Evolutionary conservation across 1,139 yeast genomes (phyloP).

Genomic region (Kluyveromyces marxianus): DNA sequence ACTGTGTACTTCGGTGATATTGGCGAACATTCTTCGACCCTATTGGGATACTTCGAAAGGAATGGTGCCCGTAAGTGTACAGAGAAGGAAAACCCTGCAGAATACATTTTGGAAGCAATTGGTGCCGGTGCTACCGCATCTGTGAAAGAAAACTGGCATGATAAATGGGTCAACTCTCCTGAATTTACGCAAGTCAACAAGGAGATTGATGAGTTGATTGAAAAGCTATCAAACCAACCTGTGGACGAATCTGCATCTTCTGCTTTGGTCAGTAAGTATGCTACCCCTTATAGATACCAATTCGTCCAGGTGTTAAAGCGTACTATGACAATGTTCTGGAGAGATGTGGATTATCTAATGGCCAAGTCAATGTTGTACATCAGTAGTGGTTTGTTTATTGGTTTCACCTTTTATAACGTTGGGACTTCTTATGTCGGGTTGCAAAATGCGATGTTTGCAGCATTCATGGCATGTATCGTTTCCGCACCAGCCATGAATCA

Average conservation of each 20-base stretch:
- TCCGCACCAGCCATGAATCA: conserved; percentile 39
- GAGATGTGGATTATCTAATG: conserved; percentile 38
- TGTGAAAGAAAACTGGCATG: conserved; percentile 41
- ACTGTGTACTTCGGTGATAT: conserved; percentile 57
- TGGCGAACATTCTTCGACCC: conserved; percentile 42
- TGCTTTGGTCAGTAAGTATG: conserved; percentile 28
- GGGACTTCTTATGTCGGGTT: conserved; percentile 33
- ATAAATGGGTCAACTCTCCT: conserved; percentile 39
- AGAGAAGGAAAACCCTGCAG: conserved; percentile 46
- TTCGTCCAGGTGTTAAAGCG: conserved; percentile 33
- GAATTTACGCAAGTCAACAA: conserved; percentile 26
- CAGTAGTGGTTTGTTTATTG: conserved; percentile 37
- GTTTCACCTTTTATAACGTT: conserved; percentile 38
- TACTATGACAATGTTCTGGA: conserved; percentile 37
- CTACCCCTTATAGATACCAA: conserved; percentile 36
- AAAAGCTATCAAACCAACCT: conserved; percentile 12
- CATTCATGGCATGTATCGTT: conserved; percentile 39
- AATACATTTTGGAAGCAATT: conserved; percentile 51
- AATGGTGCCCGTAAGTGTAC: conserved; percentile 50
- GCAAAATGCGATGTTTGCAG: conserved; percentile 43
- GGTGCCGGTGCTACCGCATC: conserved; percentile 54
- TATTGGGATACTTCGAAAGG: conserved; percentile 45
- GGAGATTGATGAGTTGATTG: conserved; percentile 25
- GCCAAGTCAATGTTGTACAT: conserved; percentile 36
- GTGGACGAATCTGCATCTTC: conserved; percentile 4